Base-by-base conservation (phyloP, 164 flowering plant species). In the Piper betle region DNA sequence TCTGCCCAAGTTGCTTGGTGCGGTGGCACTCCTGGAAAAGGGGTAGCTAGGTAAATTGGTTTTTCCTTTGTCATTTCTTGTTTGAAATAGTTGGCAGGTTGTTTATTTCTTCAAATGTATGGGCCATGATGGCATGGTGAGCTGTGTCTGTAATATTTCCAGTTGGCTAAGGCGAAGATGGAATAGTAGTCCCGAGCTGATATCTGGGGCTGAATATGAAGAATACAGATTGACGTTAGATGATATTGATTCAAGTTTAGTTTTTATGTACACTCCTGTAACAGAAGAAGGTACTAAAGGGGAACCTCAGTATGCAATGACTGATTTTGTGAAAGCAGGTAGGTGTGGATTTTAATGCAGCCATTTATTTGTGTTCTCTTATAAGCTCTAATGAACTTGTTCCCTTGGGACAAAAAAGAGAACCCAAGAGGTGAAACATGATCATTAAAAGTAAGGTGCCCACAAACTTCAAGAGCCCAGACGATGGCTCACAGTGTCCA, bases 261-360 rank as follows among this genome's bases (percentile, higher is more conserved):
- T 93, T 63, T 93, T 78, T 69, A 93, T 93, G 96, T 90, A 90
- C 70, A 90, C 97, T 42, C 99, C 99, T 17, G 95, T 93, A 25
- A 91, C 97, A 58, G 85, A 85, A 70, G 97, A 90, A 79, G 96
- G 97, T 78, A 82, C 82, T 69, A 91, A 84, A 81, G 99, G 99
- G 54, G 97, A 94, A 71, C 93, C 99, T 69, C 97, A 88, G 59
- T 94, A 88, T 77, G 87, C 93, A 68, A 84, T 91, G 68, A 94
- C 97, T n/a, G 97, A 94, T 75, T 84, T 81, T 72, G 79, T 94
- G 62, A 90, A 85, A 84, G 95, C 99, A 79, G 99, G 99, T 74
- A 70, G 18, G 60, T 33, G 5, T 61, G 13, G 10, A 55, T 55
- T 9, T 25, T 10, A 10, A 55, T 46, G 50, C 50, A 46, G 50